phyloP scores from a whole-genome alignment of 148 eudicot genomes.

The Amaranthus hypochondriacus region DNA sequence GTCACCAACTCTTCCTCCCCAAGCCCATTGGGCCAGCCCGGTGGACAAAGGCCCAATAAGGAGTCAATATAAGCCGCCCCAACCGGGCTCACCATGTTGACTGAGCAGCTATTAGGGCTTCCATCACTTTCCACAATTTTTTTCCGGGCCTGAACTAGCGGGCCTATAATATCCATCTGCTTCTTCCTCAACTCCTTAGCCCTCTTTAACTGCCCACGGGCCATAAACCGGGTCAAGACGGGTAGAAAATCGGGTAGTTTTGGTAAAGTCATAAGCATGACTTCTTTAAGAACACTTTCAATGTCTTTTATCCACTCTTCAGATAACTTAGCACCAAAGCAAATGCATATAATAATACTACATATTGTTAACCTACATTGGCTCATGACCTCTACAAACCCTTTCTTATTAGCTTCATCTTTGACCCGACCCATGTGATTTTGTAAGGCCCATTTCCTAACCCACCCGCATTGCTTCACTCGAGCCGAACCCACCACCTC shows the following conservation, averaged over 20 bases:
- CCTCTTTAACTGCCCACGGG: conserved; percentile 42
- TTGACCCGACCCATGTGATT: conserved; percentile 55
- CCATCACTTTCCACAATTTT: conserved; percentile 53
- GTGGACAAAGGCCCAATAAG: conserved; percentile 41
- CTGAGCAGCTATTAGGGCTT: conserved; percentile 17
- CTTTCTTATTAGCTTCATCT: conserved; percentile 33
- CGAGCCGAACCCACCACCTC: conserved; percentile 74
- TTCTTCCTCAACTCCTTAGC: conserved; percentile 62
- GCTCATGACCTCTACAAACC: conserved; percentile 73
- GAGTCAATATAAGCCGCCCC: conserved; percentile 95
- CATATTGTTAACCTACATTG: conserved; percentile 74
- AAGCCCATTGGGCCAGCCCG: conserved; percentile 41
- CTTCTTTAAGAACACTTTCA: conserved; percentile 75
- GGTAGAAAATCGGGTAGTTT: conserved; percentile 88
- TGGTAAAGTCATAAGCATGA: conserved; percentile 76
- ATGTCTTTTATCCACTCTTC: conserved; percentile 46
- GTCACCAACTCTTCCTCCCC: conserved; percentile 76
- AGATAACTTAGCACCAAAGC: conserved; percentile 71
- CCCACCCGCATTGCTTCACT: conserved; percentile 72
- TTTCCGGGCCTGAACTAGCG: conserved; percentile 54
- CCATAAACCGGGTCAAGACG: conserved; percentile 52
- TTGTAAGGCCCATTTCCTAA: conserved; percentile 76
- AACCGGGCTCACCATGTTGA: conserved; percentile 83
- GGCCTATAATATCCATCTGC: conserved; percentile 66
- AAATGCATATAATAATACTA: conserved; percentile 71